Evolutionary conservation across 2,329 filamentous ascomycete genomes (phyloP).

Genomic region (Arthrobotrys sinensis): DNA sequence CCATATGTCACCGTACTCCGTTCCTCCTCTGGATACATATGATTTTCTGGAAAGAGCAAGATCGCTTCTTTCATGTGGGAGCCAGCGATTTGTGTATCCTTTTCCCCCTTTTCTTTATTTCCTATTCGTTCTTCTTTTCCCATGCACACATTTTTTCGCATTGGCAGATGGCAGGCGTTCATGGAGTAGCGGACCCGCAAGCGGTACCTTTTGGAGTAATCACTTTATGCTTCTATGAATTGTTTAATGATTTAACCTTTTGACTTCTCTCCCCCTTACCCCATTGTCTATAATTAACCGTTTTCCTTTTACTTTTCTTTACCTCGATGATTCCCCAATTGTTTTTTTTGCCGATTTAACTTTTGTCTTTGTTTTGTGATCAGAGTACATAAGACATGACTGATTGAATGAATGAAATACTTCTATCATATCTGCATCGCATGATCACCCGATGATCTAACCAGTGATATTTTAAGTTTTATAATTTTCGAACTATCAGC

Average conservation of each 20-base stretch:
- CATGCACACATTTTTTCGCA: neutral
- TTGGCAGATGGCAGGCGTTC: constrained; percentile 26
- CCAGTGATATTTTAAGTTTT: too few relatives aligned
- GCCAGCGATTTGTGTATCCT: constrained; percentile 2
- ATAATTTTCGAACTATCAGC: too few relatives aligned
- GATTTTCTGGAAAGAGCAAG: neutral
- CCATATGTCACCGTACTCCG: neutral
- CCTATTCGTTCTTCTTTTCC: neutral
- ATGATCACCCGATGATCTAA: too few relatives aligned
- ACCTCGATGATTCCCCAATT: constrained; percentile 9
- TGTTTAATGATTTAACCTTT: constrained; percentile 25
- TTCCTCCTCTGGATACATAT: neutral
- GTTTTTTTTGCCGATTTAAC: neutral
- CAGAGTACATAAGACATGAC: constrained; percentile 60
- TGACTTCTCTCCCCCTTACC: neutral
- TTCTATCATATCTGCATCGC: constrained; percentile 25
- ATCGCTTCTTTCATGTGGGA: neutral
- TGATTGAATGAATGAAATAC: constrained; percentile 59
- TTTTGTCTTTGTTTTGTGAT: constrained; percentile 56
- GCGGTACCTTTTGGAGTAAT: constrained; percentile 1
- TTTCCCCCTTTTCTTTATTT: neutral
- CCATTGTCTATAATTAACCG: constrained; percentile 14
- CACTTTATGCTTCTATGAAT: constrained; percentile 19
- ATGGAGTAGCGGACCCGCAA: constrained; percentile 26
- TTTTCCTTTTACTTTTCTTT: constrained; percentile 1